A percentile compares a stretch with the other conserved stretches of the same genome.
These are phyloP conservation scores for Camellia sinensis DNA, from an alignment of 148 eudicot species.

Conservation along the genomic window DNA sequence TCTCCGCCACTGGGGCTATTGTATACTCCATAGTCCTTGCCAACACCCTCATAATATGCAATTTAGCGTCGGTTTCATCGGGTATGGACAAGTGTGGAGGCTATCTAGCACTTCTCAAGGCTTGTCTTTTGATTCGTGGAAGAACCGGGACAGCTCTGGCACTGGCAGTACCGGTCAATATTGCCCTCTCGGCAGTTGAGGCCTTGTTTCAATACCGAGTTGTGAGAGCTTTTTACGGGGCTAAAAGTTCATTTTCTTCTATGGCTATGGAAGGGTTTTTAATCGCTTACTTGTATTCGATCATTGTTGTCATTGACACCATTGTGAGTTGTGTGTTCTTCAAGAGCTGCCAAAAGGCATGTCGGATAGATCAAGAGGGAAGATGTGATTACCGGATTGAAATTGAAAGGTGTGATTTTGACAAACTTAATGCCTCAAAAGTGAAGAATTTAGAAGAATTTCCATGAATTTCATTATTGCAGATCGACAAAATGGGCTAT, in stretches of 20 bases:
- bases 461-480: constrained; percentile 11
- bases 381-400: constrained; percentile 8
- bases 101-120: constrained; percentile 44
- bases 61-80: constrained; percentile 46
- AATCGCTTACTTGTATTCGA: constrained; percentile 62
- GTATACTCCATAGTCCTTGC: constrained; percentile 62
- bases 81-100: constrained; percentile 48
- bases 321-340: constrained; percentile 53
- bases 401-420: neutral
- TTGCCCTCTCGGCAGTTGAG: constrained; percentile 64
- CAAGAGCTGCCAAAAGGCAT: constrained; percentile 40
- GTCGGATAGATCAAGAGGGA: constrained; percentile 8
- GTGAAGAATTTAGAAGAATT: constrained; percentile 16
- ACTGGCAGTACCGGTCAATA: constrained; percentile 50
- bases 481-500: neutral
- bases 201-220: constrained; percentile 66
- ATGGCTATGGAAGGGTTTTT: constrained; percentile 54
- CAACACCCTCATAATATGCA: constrained; percentile 53
- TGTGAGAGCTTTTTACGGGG: constrained; percentile 21
- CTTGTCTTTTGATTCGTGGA: constrained; percentile 49
- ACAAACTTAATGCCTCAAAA: neutral
- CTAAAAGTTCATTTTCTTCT: constrained; percentile 12
- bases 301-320: constrained; percentile 53
- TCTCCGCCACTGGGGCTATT: constrained; percentile 37
- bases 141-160: constrained; percentile 57